Conservation (phyloP, 345 rosid genomes). For the Reutealis trisperma region DNA sequence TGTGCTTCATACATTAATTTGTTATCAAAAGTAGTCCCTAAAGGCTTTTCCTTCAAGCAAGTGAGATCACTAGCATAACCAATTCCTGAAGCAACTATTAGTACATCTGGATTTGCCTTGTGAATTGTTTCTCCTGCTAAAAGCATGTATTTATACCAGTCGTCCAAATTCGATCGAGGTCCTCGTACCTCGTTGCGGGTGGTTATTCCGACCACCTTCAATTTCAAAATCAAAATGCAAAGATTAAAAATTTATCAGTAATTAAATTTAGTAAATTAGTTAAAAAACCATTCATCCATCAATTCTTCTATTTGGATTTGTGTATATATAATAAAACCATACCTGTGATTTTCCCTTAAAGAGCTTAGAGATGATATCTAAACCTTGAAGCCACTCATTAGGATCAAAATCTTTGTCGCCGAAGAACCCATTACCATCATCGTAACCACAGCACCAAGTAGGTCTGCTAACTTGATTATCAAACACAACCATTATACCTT, state of each 20-base stretch:
- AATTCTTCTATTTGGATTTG: too few species aligned
- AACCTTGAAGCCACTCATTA: slow-evolving; percentile 10
- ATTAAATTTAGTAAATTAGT: too few species aligned
- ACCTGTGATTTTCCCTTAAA: slow-evolving; percentile 5
- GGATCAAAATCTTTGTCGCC: slow-evolving; percentile 16
- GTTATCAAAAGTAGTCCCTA: slow-evolving; percentile 7
- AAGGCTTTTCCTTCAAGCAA: not conserved
- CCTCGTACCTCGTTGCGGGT: slow-evolving; percentile 25
- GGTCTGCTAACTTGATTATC: slow-evolving; percentile 27
- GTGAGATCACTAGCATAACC: slow-evolving; percentile 9
- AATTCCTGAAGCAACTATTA: slow-evolving; percentile 12
- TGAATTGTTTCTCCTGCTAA: slow-evolving; percentile 15
- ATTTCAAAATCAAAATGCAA: not conserved
- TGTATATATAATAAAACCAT: not conserved
- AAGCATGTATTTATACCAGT: slow-evolving; percentile 16
- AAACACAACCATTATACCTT: slow-evolving; percentile 20
- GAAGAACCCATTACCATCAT: slow-evolving; percentile 24
- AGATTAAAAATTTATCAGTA: too few species aligned
- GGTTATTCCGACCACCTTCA: slow-evolving; percentile 16
- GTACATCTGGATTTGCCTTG: slow-evolving; percentile 21
- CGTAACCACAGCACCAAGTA: slow-evolving; percentile 12
- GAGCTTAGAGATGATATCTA: not conserved
- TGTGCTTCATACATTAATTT: slow-evolving; percentile 24
- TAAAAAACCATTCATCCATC: too few species aligned
- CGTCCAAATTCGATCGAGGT: not conserved